Evolutionary conservation across 495 filamentous ascomycete genomes (phyloP), one percentile per base, ranked within the genome.

Genomic region (Tetracladium setigerum): DNA sequence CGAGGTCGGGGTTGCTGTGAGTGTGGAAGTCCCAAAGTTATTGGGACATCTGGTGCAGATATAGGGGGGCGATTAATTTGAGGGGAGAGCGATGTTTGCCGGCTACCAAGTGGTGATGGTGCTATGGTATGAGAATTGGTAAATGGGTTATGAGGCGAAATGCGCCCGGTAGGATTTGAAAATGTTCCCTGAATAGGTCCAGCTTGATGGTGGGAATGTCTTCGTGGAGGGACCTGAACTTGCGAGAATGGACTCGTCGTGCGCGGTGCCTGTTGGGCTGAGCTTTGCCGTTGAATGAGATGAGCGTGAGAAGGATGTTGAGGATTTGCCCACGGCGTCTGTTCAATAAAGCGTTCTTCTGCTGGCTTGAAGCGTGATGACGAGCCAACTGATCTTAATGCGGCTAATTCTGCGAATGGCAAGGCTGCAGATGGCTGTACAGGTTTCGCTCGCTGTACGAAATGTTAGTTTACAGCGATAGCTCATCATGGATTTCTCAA

Each of bases 251-350:
- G 58, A 35, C 58, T 61, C 7, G 46, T 53, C 7, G 55, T 61
- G 32, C 55, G 38, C 22, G 45, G 48, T 12, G 49, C 15, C 12
- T 56, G 56, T 34, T 57, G 55, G 38, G 50, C 47, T 0, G 57
- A 54, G 16, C 35, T 41, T 34, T 61, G 58, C 15, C 58, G 47
- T 33, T 61, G 58, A 13, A 61, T 42, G 7, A 61, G 43, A 67
- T 60, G 46, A 67, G 67, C 52, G 57, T 89, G 84, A 13, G 80
- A 79, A 1, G 87, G 86, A 57, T 94, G 87, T 49, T 89, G 85
- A 12, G 87, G 84, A 61, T 92, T 92, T 22, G 86, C 86, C 88
- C 88, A 95, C 1, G 87, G 83, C 1, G 83, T 91, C 50, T 85
- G 79, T 44, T 89, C 84, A 41, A 90, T 73, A 53, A 89, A 91